Base-by-base conservation (phyloP, 805 yeast genomes). In the Candida ovalis region DNA sequence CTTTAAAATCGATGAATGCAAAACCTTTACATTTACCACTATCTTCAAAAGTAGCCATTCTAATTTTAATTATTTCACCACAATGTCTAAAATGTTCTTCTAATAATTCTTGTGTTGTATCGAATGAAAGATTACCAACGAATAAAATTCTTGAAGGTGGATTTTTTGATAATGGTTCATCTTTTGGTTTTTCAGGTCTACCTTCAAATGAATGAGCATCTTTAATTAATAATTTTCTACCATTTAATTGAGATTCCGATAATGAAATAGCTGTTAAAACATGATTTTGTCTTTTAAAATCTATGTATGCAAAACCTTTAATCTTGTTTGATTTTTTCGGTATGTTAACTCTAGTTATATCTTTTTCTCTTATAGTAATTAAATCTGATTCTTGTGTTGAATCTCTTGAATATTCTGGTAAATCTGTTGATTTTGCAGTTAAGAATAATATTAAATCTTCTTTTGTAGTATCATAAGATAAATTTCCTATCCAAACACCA, bases 21-120 rank as follows among this genome's bases (percentile, higher is more conserved):
- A 92, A 92, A 1, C 98, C 98, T 67, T 94, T 94, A 73, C 98
- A 92, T 64, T 91, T 92, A 1, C 97, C 98, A 44, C 86, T 73
- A 64, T 92, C 99, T 69, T 94, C 90, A 68, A 92, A 92, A n/a
- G 99, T 91, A 3, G 98, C 98, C 95, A 91, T 92, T 66, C 99
- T 80, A 46, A 92, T 80, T 55, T 80, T 80, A 25, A 74, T 69
- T 50, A 95, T 92, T 53, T 86, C 90, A 36, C 98, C 97, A 69
- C 96, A 90, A 60, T 86, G 92, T 67, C 86, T 85, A 73, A 92
- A 92, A 53, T 88, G 96, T 57, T 81, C 85, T 54, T 81, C 82
- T 40, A 92, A 71, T 53, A 82, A 67, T 27, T 86, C 95, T 51
- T 86, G 82, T 1, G 95, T 87, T 9, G 97, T 88, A 62, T 91